Evolutionary conservation across 2,329 filamentous ascomycete genomes (phyloP).

Genomic region (Truncatella angustata): DNA sequence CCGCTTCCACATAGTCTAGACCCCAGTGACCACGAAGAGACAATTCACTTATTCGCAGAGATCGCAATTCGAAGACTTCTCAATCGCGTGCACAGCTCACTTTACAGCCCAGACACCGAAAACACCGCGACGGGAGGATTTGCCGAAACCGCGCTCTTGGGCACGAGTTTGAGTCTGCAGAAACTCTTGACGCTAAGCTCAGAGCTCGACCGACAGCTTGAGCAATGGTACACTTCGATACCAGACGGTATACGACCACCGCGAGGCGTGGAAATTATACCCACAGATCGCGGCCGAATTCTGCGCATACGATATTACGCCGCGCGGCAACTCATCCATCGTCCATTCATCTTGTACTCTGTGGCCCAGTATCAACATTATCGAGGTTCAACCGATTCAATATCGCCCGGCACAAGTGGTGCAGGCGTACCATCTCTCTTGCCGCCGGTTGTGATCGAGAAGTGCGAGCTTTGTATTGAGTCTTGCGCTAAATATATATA

Average conservation of each 20-base stretch:
- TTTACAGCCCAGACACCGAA: slow-evolving; percentile 33
- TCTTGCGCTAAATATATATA: slow-evolving; percentile 34
- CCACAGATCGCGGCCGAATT: slow-evolving; percentile 63
- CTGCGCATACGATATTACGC: slow-evolving; percentile 72
- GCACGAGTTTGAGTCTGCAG: slow-evolving; percentile 25
- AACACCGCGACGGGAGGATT: slow-evolving; percentile 18
- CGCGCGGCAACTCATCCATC: slow-evolving; percentile 66
- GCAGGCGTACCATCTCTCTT: slow-evolving; percentile 10
- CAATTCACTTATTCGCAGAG: slow-evolving; percentile 40
- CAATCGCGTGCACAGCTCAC: slow-evolving; percentile 40
- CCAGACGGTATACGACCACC: slow-evolving; percentile 44
- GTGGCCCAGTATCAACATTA: slow-evolving; percentile 23
- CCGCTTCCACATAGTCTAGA: slow-evolving; percentile 31
- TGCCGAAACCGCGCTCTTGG: slow-evolving; percentile 22
- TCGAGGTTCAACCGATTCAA: slow-evolving; percentile 2
- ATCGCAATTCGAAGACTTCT: slow-evolving; percentile 39
- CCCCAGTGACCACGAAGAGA: slow-evolving; percentile 30
- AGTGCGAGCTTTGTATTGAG: slow-evolving; percentile 32
- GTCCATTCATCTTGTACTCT: slow-evolving; percentile 49
- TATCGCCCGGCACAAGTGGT: neutral
- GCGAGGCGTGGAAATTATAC: slow-evolving; percentile 53
- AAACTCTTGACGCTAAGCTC: slow-evolving; percentile 30
- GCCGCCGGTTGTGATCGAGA: slow-evolving; percentile 30
- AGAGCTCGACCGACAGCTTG: slow-evolving; percentile 36
- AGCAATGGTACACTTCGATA: slow-evolving; percentile 36